Base-by-base conservation (phyloP, 768 basidiomycete species). In the Mrakia blollopis region DNA sequence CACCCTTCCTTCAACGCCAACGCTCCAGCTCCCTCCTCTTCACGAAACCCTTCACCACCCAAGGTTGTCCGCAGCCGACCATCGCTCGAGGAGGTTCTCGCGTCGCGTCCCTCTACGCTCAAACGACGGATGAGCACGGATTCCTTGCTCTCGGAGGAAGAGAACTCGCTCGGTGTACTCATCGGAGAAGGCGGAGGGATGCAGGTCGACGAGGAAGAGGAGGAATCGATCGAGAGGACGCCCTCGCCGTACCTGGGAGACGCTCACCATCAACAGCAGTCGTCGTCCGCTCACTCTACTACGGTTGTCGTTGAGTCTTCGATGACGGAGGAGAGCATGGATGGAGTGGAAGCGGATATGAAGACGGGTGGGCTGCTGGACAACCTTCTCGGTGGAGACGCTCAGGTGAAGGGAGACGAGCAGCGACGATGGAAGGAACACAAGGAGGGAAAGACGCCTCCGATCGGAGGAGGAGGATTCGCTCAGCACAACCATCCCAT, bases 291-390 rank as follows among this genome's bases (percentile, higher is more conserved):
- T 37, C 7, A 18, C 32, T 11, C 35, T 32, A 16, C 13, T 57
- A 30, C 35, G 13, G 30, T 37, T 23, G 32, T 30, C 73, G 37
- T 25, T 21, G 61, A 37, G 30, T 11, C 63, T 1, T 37, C 32
- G 6, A 2, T n/a, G 18, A 21, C 6, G 32, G 65, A 41, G 8
- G 35, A 37, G 10, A 44, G n/a, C 14, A 37, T 67, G 65, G 65
- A 68, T 11, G 16, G 21, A 37, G 62, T 52, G n/a, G 57, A 61
- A 23, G 44, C n/a, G 10, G 63, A 52, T 3, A 32, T 44, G 32
- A 52, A 65, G 44, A 50, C 62, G 63, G 73, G 73, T 11, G 73
- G 73, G n/a, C 32, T 74, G 73, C 73, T 74, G 44, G 73, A 74
- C 73, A 63, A 74, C 44, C 57, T 74, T n/a, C 73, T 74, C 63